Evolutionary conservation across 78 protist genomes (phyloP).

Genomic region (Guillardia theta): DNA sequence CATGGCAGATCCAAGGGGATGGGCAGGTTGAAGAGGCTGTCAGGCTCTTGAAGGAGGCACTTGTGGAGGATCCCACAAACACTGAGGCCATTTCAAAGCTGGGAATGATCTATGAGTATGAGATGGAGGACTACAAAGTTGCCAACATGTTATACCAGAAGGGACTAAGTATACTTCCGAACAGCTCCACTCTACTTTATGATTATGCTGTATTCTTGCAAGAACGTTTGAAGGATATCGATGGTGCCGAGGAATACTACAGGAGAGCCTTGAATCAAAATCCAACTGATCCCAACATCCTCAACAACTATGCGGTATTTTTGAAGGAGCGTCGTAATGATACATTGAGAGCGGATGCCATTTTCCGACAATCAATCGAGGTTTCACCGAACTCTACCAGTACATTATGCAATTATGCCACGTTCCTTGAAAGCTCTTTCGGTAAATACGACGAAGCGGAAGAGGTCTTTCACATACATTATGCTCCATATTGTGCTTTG

Average conservation of each 20-base stretch:
- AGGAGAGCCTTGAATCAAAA: neutral
- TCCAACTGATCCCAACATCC: neutral
- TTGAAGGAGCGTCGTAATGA: neutral
- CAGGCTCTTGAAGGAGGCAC: neutral
- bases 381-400: neutral
- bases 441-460: neutral
- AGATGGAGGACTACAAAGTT: neutral
- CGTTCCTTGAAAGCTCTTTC: neutral
- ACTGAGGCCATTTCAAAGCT: neutral
- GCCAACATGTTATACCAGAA: neutral
- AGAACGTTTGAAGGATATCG: neutral
- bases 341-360: too few species aligned
- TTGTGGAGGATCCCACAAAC: neutral
- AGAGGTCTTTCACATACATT: too few species aligned
- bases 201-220: neutral
- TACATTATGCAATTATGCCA: neutral
- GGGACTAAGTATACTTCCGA: neutral
- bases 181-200: neutral
- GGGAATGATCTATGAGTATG: neutral
- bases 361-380: neutral
- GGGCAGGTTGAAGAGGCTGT: neutral
- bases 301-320: conserved; percentile 12
- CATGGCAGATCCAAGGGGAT: neutral
- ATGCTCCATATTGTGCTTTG: too few species aligned
- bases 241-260: neutral